Evolutionary conservation across 352 stramenopile species (phyloP), one percentile per base, ranked within the genome.

Genomic region (Thalassiosira mediterranea): DNA sequence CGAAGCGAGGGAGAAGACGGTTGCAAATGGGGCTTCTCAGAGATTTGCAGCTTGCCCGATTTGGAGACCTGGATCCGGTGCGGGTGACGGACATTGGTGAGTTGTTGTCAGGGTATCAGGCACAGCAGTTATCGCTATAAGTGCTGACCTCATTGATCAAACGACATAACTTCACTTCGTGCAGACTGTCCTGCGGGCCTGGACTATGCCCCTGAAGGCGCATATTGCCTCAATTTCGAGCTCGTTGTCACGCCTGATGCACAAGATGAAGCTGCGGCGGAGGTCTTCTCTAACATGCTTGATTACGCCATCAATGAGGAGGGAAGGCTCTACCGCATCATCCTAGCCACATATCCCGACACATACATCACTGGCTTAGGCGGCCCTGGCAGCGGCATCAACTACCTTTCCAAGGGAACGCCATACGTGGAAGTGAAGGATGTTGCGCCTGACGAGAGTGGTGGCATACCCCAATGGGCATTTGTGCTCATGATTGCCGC

Each of bases 231-330:
- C 37, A 44, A 44, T 15, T 44, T 44, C 37, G 15, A 44, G 8
- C 37, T 44, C 37, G 15, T 15, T 15, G 15, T 44, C 37, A 15
- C 37, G 8, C 37, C 37, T 15, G 8, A 8, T 8, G 37, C 37
- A 8, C 8, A 44, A 8, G 37, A 44, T 44, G 37, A 44, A 15
- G 37, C 37, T 15, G 8, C 15, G 8, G 8, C 8, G 8, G 37
- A 8, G 15, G 8, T 15, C 8, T 59, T 59, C 21, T 15, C 19
- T 15, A 5, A 37, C 21, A 4, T 21, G n/a, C 7, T 59, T n/a
- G 15, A 59, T n/a, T 59, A n/a, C 49, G 49, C 8, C 8, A 59
- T 59, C 49, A 59, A 59, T 23, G 21, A 7, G n/a, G 7, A 38
- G 17, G 49, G 49, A 4, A 38, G 11, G 7, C 21, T 59, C 7